Evolutionary conservation across 2,329 filamentous ascomycete species (phyloP).

Genomic region (Xylaria hypoxylon): DNA sequence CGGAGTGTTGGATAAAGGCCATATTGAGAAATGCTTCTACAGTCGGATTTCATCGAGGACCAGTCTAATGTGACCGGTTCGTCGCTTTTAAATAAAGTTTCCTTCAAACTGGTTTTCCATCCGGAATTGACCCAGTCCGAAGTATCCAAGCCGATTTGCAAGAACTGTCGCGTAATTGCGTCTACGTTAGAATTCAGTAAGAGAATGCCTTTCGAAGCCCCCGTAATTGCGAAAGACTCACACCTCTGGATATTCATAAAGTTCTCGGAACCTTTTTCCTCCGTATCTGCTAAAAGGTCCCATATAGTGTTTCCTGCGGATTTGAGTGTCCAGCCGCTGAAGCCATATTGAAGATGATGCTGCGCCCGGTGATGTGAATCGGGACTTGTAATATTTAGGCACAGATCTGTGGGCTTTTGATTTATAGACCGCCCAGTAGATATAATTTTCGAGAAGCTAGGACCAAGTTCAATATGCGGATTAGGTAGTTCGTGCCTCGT

Average conservation of each 20-base stretch:
- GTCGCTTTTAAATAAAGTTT: background rate
- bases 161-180: too few relatives aligned
- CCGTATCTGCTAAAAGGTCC: background rate
- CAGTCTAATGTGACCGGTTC: background rate
- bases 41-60: too few relatives aligned
- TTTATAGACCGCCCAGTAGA: background rate
- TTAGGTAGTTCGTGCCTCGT: background rate
- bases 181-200: too few relatives aligned
- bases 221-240: too few relatives aligned
- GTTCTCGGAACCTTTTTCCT: background rate
- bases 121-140: background rate
- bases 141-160: background rate
- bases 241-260: background rate
- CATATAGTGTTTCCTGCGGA: background rate
- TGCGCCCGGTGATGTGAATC: too few relatives aligned
- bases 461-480: background rate
- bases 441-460: background rate
- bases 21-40: background rate
- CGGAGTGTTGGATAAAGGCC: background rate
- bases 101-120: background rate
- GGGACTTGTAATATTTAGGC: too few relatives aligned
- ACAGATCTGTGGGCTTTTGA: background rate
- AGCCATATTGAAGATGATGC: background rate
- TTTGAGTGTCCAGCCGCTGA: background rate
- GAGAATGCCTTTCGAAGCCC: too few relatives aligned